Evolutionary conservation across 1,284 basidiomycete species (phyloP).

Genomic region (Retiboletus flavoniger): DNA sequence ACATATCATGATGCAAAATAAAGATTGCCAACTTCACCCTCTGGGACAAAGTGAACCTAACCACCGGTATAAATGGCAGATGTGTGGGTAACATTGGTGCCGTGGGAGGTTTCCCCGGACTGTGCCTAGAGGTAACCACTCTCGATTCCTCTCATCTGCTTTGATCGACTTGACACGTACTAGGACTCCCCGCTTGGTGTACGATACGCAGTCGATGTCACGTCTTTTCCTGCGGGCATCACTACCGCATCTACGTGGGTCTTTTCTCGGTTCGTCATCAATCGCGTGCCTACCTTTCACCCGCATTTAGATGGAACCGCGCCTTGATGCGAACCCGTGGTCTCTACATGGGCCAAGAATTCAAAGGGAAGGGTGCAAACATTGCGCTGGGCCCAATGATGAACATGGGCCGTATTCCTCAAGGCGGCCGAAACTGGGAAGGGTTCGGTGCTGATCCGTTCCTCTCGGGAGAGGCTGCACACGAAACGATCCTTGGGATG

Average conservation of each 20-base stretch:
- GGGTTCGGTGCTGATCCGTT: constrained; percentile 64
- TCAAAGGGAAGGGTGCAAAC: constrained; percentile 69
- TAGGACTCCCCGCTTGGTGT: constrained; percentile 52
- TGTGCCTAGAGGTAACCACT: constrained; percentile 18
- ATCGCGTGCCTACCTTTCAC: background rate
- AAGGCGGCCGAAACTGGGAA: constrained; percentile 68
- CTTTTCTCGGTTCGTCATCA: constrained; percentile 10
- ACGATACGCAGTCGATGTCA: constrained; percentile 33
- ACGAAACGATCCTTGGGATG: constrained; percentile 54
- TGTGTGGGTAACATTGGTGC: constrained; percentile 43
- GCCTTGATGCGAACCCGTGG: constrained; percentile 57
- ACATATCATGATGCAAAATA: background rate
- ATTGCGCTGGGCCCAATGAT: constrained; percentile 55
- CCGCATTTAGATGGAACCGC: constrained; percentile 14
- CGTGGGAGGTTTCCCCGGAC: constrained; percentile 16
- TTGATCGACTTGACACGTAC: background rate
- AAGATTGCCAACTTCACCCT: constrained; percentile 34
- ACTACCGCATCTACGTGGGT: constrained; percentile 50
- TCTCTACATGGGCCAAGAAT: constrained; percentile 67
- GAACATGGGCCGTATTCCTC: constrained; percentile 42
- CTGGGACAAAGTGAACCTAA: constrained; percentile 39
- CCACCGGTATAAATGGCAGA: constrained; percentile 35
- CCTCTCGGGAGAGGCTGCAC: constrained; percentile 59
- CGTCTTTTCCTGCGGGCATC: constrained; percentile 52
- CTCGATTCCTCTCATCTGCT: background rate